phyloP scores from a whole-genome alignment of 2,329 filamentous ascomycete genomes.

The Trichocomaceae sp. region DNA sequence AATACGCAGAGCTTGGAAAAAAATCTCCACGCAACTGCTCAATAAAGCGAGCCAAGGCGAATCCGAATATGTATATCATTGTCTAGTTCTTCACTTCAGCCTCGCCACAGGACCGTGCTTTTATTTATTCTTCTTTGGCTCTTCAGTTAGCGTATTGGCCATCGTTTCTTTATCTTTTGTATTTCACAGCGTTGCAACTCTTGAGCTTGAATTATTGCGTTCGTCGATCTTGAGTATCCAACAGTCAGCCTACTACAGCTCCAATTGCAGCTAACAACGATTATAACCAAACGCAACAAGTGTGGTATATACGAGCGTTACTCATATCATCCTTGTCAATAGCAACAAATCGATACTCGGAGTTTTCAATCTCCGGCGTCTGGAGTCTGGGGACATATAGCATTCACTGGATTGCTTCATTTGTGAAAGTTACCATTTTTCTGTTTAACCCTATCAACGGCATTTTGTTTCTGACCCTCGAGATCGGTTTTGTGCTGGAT shows the following conservation, averaged over 20 bases:
- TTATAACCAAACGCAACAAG: neutral
- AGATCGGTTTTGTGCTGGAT: neutral
- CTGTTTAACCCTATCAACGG: neutral
- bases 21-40: neutral
- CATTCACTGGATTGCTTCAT: neutral
- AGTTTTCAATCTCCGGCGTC: slow-evolving; percentile 1
- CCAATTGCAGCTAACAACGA: neutral
- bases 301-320: neutral
- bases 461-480: neutral
- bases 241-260: neutral
- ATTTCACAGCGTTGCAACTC: neutral
- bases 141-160: neutral
- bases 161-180: neutral
- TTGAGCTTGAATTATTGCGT: neutral
- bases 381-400: neutral
- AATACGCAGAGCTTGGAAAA: neutral
- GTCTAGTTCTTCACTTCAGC: slow-evolving; percentile 27
- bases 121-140: neutral
- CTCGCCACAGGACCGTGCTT: neutral
- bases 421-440: neutral
- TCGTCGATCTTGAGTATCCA: neutral
- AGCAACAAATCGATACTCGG: neutral
- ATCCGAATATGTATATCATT: slow-evolving; percentile 20
- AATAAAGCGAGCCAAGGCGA: neutral
- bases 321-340: neutral